A percentile compares a stretch with the other conserved stretches of the same genome.
Evolutionary conservation across 306 rosid species (phyloP).

Genomic region (Lathyrus aphaca): DNA sequence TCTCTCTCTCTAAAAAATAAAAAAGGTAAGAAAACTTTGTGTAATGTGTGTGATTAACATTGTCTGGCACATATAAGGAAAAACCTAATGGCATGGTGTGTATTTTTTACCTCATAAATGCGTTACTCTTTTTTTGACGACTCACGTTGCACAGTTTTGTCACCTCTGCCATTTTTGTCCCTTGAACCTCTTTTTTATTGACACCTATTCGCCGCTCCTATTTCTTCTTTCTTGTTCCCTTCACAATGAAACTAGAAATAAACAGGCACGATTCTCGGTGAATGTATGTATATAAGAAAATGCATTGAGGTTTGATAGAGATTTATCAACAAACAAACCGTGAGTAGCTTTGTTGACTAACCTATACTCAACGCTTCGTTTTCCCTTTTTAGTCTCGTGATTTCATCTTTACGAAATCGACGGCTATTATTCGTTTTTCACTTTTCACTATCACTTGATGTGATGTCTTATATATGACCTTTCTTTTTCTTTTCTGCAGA

Average conservation of each 20-base stretch:
- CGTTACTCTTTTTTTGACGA: constrained; percentile 31
- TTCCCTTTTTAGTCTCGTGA: constrained; percentile 45
- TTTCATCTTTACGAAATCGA: constrained; percentile 18
- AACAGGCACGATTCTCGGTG: neutral
- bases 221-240: neutral
- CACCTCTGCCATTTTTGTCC: constrained; percentile 51
- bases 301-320: neutral
- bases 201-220: constrained; percentile 17
- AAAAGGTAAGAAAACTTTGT: constrained; percentile 22
- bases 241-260: neutral
- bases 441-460: constrained; percentile 35
- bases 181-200: neutral
- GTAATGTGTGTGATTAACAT: neutral
- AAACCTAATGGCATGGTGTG: constrained; percentile 10
- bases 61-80: constrained; percentile 37
- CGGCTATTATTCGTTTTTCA: constrained; percentile 36
- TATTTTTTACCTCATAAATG: constrained; percentile 40
- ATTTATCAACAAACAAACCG: constrained; percentile 10
- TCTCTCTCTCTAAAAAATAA: neutral
- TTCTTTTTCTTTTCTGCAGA: neutral
- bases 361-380: neutral
- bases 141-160: constrained; percentile 39
- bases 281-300: no score
- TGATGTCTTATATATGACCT: constrained; percentile 9
- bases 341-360: constrained; percentile 4